phyloP scores from a whole-genome alignment of 805 yeast genomes.

The Komagataella ulmi region DNA sequence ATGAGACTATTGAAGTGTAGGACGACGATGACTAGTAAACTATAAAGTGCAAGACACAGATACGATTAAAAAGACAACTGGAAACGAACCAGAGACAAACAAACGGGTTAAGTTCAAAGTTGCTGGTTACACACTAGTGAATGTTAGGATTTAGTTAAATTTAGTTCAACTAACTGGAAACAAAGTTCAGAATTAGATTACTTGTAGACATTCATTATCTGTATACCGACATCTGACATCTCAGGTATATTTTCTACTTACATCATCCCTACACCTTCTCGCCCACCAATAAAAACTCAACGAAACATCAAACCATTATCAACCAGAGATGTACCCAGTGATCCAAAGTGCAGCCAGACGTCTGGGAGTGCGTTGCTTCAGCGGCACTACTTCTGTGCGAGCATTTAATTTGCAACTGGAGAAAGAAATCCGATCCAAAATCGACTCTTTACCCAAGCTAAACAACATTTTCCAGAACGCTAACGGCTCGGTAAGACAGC shows the following conservation, averaged over 20 bases:
- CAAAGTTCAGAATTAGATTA: not conserved
- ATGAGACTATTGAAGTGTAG: not conserved
- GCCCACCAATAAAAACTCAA: not conserved
- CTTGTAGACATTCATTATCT: not conserved
- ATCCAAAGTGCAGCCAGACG: not conserved
- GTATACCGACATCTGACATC: not conserved
- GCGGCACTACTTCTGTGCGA: not conserved
- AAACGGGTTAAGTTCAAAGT: not conserved
- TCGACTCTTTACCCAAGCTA: constrained; percentile 51
- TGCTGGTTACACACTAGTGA: not conserved
- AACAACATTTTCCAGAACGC: constrained; percentile 58
- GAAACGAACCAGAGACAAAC: not conserved
- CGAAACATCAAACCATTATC: not conserved
- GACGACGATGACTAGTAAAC: not conserved
- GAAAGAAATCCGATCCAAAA: constrained; percentile 44
- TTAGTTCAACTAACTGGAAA: not conserved
- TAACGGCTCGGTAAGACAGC: constrained; percentile 64
- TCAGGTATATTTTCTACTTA: no score
- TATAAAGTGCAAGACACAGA: not conserved
- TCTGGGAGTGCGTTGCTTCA: not conserved
- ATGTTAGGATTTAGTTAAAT: not conserved
- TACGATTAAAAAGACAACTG: not conserved
- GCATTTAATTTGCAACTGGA: constrained; percentile 34
- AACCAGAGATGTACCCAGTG: not conserved
- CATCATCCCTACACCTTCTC: not conserved